phyloP scores from a whole-genome alignment of 768 basidiomycete genomes.

The Neoboletus magnificus region DNA sequence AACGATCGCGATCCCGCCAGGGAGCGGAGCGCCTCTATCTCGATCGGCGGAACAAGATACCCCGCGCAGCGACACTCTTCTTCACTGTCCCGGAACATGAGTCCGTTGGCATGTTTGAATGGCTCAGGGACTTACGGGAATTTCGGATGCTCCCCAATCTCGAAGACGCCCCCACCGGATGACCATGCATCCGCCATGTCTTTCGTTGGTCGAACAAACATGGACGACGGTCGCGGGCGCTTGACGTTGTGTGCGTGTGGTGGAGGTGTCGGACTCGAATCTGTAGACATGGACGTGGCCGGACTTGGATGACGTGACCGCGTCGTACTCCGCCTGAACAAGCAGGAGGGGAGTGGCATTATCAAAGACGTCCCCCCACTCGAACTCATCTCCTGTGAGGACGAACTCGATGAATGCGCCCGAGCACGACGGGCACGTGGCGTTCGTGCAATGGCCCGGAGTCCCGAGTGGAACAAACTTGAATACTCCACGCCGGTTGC shows the following conservation, averaged over 20 bases:
- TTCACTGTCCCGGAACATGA: constrained; percentile 5
- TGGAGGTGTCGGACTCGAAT: background rate
- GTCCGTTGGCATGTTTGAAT: background rate
- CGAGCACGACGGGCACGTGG: constrained; percentile 4
- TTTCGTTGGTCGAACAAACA: constrained; percentile 14
- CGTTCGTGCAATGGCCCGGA: constrained; percentile 27
- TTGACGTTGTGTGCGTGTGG: background rate
- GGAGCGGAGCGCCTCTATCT: constrained; percentile 41
- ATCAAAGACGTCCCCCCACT: background rate
- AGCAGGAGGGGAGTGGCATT: constrained; percentile 5
- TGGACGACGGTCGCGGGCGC: constrained; percentile 14
- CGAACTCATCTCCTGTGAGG: background rate
- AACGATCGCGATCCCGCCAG: constrained; percentile 42
- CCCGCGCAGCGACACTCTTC: background rate
- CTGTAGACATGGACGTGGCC: background rate
- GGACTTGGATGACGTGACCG: constrained; percentile 1
- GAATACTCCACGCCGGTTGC: constrained; percentile 32
- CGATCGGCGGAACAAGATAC: constrained; percentile 2
- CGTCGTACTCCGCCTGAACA: constrained; percentile 3
- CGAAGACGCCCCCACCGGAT: background rate
- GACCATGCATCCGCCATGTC: constrained; percentile 5
- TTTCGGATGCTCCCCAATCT: background rate
- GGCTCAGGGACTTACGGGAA: constrained; percentile 14
- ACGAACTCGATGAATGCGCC: constrained; percentile 8
- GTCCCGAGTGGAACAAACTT: constrained; percentile 34